These are phyloP conservation scores for Boletus pseudopeckii DNA, from an alignment of 768 basidiomycete genomes.

Conservation along the genomic window DNA sequence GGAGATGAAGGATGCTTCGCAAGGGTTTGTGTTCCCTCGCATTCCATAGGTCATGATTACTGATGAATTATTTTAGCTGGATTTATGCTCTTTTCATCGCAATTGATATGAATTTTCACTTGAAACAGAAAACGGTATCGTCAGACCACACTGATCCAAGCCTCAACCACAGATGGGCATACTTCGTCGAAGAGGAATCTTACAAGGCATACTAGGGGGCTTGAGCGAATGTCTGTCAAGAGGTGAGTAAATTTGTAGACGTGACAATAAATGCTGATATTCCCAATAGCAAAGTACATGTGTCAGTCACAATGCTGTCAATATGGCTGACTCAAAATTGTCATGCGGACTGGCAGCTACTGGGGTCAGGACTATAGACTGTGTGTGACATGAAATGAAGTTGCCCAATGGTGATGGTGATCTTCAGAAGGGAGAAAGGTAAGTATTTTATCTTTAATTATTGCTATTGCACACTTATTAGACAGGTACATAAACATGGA, in stretches of 20 bases:
- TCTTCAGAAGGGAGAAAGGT: constrained; percentile 2
- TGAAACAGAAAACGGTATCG: constrained; percentile 18
- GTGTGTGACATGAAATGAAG: neutral
- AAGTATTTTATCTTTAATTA: neutral
- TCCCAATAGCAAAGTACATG: neutral
- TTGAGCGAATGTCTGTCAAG: neutral
- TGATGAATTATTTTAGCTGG: neutral
- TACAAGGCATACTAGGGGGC: constrained; percentile 18
- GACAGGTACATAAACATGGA: too few species aligned
- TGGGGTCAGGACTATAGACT: neutral
- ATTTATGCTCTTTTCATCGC: constrained; percentile 23
- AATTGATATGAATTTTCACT: constrained; percentile 29
- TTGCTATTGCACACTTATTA: neutral
- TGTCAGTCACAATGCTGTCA: neutral
- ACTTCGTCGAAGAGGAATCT: constrained; percentile 22
- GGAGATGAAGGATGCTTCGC: neutral
- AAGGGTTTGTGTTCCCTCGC: too few species aligned
- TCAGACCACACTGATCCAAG: constrained; percentile 15
- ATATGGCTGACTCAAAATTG: neutral
- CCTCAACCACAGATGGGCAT: constrained; percentile 24
- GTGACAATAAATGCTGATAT: neutral
- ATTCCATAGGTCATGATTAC: too few species aligned
- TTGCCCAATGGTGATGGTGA: neutral
- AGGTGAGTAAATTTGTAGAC: constrained; percentile 12
- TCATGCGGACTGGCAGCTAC: neutral